These are phyloP conservation scores for Rubroboletus satanas DNA, from an alignment of 768 basidiomycete species.

Conservation along the genomic window DNA sequence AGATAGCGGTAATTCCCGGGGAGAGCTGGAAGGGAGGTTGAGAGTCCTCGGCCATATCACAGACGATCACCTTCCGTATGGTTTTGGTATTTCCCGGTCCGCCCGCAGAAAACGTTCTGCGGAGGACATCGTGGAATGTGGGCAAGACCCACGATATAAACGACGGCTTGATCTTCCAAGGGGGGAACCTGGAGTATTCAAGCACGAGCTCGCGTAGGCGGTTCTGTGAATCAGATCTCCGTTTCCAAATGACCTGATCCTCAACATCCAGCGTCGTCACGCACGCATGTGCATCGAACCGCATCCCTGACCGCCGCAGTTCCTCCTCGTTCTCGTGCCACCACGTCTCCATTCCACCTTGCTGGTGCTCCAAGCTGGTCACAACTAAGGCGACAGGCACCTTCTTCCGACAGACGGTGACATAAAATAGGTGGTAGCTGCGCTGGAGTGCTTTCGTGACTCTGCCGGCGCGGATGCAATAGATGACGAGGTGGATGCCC, in stretches of 20 bases:
- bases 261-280: slow-evolving; percentile 5
- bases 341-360: slow-evolving; percentile 23
- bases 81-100: background rate
- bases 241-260: background rate
- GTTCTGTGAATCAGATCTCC: background rate
- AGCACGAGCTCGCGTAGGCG: background rate
- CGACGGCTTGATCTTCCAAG: slow-evolving; percentile 1
- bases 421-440: slow-evolving; percentile 34
- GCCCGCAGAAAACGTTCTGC: background rate
- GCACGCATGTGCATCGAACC: slow-evolving; percentile 22
- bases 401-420: slow-evolving; percentile 30
- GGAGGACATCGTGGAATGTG: background rate
- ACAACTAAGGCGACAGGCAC: slow-evolving; percentile 37
- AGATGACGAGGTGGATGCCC: slow-evolving; percentile 8
- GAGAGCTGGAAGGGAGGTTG: background rate
- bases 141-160: background rate
- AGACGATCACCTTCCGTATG: slow-evolving; percentile 1
- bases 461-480: slow-evolving; percentile 2
- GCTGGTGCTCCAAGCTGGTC: slow-evolving; percentile 33
- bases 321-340: slow-evolving; percentile 24
- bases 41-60: background rate
- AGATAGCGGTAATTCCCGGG: background rate
- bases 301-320: slow-evolving; percentile 27
- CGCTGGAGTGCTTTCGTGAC: slow-evolving; percentile 14
- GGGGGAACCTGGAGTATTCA: background rate